Evolutionary conservation across 805 yeast species (phyloP), one percentile per base, ranked within the genome.

Genomic region (Zygoascus ofunaensis): DNA sequence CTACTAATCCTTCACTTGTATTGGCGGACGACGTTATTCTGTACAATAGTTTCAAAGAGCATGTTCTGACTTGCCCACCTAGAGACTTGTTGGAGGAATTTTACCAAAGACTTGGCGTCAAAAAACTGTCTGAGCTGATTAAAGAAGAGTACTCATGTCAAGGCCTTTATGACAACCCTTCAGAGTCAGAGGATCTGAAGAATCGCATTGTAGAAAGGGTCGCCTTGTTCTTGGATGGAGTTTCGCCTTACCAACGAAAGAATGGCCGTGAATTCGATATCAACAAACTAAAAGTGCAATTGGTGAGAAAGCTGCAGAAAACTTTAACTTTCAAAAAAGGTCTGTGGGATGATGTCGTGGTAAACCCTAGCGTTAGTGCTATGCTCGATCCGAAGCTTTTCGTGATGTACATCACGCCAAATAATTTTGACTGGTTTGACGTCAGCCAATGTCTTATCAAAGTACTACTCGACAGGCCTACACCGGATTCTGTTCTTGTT

Each of bases 401-500:
- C 7, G 19, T 12, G 10, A 43, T 63, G 5, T 53, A 51, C 28
- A 39, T 62, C 3, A 22, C 37, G 15, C n/a, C 39, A 24, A 32
- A 42, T 10, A 30, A 36, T 17, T 42, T 57, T 34, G 65, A 64
- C 32, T 66, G 68, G 67, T 64, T 60, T 41, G 65, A 64, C 44
- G 57, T 66, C 1, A 58, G 65, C 5, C 58, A 55, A 30, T 56
- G 65, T 3, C 46, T 66, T 18, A 52, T 60, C 5, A 55, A 56
- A 22, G 37, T 44, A 2, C 38, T 61, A 3, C 50, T 64, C 3
- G 45, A 48, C 23, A 37, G 52, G 22, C 68, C 69, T 1, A 60
- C 56, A 17, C 68, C 68, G 3, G 71, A 65, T 30, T 55, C 64
- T 2, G 64, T 58, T 3, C 55, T 67, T 19, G 61, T 66, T 4